Evolutionary conservation across 164 flowering plant species (phyloP).

Genomic region (Berberis thunbergii): DNA sequence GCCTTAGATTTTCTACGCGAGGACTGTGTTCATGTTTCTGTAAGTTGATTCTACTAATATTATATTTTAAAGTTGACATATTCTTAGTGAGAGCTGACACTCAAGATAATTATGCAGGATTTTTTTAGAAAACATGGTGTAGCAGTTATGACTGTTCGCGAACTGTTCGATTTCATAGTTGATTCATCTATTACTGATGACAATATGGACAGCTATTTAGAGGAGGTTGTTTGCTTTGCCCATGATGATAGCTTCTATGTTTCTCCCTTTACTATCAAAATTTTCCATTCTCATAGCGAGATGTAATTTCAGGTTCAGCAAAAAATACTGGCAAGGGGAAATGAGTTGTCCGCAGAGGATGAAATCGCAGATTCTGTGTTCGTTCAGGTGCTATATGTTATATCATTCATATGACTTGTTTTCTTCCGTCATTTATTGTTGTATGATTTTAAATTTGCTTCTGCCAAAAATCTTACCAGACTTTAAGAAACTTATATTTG

Average conservation of each 20-base stretch:
- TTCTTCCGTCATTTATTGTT: no score
- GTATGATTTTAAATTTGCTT: no score
- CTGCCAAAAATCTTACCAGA: no score
- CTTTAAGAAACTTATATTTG: no score
- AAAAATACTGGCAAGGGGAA: slow-evolving; percentile 61
- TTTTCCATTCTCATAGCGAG: not conserved
- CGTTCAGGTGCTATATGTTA: slow-evolving; percentile 43
- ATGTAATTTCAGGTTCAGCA: slow-evolving; percentile 56
- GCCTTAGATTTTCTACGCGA: slow-evolving; percentile 85
- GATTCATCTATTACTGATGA: slow-evolving; percentile 78
- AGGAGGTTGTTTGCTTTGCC: slow-evolving; percentile 43
- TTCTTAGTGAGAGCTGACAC: not conserved
- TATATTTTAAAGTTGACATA: not conserved
- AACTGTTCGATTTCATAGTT: slow-evolving; percentile 91
- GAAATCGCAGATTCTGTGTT: slow-evolving; percentile 91
- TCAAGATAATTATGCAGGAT: slow-evolving; percentile 44
- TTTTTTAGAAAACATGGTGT: slow-evolving; percentile 86
- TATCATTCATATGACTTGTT: not conserved
- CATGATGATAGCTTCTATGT: not conserved
- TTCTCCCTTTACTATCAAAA: not conserved
- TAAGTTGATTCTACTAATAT: slow-evolving; percentile 26
- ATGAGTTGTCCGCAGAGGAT: slow-evolving; percentile 58
- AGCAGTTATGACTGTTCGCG: slow-evolving; percentile 86
- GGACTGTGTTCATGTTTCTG: slow-evolving; percentile 89
- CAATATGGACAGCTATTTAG: slow-evolving; percentile 70